These are phyloP conservation scores for Protostelium mycophagum DNA, from an alignment of 78 protist species.

Conservation along the genomic window DNA sequence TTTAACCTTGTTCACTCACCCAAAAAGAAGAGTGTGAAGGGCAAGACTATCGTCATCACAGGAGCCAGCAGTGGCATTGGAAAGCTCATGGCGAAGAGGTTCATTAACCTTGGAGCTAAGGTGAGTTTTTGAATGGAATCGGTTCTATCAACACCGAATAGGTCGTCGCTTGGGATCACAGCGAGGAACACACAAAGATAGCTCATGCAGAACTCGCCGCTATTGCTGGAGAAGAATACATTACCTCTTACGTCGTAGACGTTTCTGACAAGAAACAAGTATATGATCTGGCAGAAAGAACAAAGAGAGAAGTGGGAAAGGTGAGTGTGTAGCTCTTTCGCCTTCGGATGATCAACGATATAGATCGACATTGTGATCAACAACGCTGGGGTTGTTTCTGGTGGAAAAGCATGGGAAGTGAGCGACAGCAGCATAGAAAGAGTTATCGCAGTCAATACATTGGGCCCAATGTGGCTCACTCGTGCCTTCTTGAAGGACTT, in stretches of 20 bases:
- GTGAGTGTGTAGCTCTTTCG: background rate
- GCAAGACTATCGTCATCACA: background rate
- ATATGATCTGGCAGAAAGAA: background rate
- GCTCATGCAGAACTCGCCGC: background rate
- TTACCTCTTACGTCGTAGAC: background rate
- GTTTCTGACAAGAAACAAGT: background rate
- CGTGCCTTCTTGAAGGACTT: background rate
- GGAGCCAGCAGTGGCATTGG: background rate
- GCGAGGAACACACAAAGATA: background rate
- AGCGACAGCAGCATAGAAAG: background rate
- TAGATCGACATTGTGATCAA: background rate
- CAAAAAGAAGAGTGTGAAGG: background rate
- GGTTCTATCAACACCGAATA: background rate
- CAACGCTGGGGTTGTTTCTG: background rate
- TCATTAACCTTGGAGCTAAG: background rate
- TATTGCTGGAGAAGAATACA: background rate
- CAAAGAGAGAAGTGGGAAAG: background rate
- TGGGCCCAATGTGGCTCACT: background rate
- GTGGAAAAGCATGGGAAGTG: background rate
- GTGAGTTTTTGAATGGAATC: background rate
- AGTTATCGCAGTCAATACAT: background rate
- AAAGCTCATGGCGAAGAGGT: background rate
- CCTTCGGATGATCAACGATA: background rate
- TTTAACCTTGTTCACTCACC: background rate
- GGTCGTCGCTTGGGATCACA: background rate